A percentile compares a stretch with the other conserved stretches of the same genome.
Evolutionary conservation across 257 asterid species (phyloP).

Genomic region (Solanum corneliomulleri): DNA sequence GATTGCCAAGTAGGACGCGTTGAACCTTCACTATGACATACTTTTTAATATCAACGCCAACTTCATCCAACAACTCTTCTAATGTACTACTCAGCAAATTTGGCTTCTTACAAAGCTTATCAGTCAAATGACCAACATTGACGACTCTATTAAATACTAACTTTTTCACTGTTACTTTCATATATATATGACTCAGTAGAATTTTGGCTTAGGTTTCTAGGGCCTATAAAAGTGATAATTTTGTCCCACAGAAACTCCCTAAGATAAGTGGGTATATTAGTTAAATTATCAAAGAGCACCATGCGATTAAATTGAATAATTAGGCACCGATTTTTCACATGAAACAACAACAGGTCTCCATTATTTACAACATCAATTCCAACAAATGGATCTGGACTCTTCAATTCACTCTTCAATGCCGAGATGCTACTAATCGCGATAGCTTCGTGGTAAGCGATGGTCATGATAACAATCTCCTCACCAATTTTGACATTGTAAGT

Average conservation of each 20-base stretch:
- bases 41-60: background rate
- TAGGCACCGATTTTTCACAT: background rate
- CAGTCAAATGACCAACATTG: background rate
- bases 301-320: background rate
- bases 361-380: background rate
- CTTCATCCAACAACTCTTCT: background rate
- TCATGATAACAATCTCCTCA: background rate
- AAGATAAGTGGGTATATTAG: background rate
- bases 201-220: background rate
- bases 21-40: background rate
- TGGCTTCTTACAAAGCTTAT: background rate
- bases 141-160: background rate
- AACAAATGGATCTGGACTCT: background rate
- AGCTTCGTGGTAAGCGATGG: background rate
- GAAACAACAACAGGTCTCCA: background rate
- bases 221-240: background rate
- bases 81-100: background rate
- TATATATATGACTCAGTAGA: background rate
- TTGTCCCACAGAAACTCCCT: background rate
- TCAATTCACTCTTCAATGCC: background rate
- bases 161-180: fast-evolving
- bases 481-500: background rate
- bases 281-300: background rate
- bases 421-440: background rate
- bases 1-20: background rate